Percentiles rank a stretch among this genome's conserved stretches.
Conservation (phyloP, 2,329 filamentous ascomycete species). For the Zarea fungicola region DNA sequence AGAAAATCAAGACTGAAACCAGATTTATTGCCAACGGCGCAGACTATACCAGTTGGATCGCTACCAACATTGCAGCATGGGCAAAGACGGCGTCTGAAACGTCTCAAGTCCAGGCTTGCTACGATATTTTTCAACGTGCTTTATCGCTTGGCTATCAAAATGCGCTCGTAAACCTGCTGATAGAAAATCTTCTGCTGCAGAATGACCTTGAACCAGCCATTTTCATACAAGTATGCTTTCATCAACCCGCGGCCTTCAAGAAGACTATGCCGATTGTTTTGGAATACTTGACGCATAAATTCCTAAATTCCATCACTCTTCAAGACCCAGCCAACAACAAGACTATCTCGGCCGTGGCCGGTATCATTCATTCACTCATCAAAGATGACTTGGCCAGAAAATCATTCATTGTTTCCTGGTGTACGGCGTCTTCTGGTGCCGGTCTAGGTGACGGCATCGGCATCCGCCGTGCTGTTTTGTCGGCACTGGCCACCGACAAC, state of each 20-base stretch:
- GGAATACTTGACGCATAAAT: slow-evolving; percentile 40
- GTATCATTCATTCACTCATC: slow-evolving; percentile 48
- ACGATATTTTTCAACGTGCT: slow-evolving; percentile 50
- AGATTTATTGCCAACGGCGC: slow-evolving; percentile 62
- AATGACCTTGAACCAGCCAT: slow-evolving; percentile 16
- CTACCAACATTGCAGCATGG: slow-evolving; percentile 52
- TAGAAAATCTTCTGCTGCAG: slow-evolving; percentile 35
- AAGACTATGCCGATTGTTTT: slow-evolving; percentile 25
- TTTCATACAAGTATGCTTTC: slow-evolving; percentile 28
- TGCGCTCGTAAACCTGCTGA: slow-evolving; percentile 29
- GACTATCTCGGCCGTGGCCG: slow-evolving; percentile 52
- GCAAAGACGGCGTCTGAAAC: slow-evolving; percentile 26
- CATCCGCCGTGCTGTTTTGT: slow-evolving; percentile 62
- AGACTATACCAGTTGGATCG: slow-evolving; percentile 67
- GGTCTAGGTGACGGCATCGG: slow-evolving; percentile 59
- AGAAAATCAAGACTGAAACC: slow-evolving; percentile 20
- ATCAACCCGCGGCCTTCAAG: slow-evolving; percentile 22
- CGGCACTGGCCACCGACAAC: slow-evolving; percentile 48
- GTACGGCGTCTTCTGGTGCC: slow-evolving; percentile 58
- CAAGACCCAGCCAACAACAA: slow-evolving; percentile 27
- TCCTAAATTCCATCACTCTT: slow-evolving; percentile 32
- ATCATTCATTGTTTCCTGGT: slow-evolving; percentile 57
- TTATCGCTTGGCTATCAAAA: slow-evolving; percentile 67
- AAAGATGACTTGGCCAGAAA: slow-evolving; percentile 43
- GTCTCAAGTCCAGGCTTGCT: slow-evolving; percentile 36